Evolutionary conservation across 1,284 basidiomycete species (phyloP), one percentile per base, ranked within the genome.

Genomic region (Marasmius tenuissimus): DNA sequence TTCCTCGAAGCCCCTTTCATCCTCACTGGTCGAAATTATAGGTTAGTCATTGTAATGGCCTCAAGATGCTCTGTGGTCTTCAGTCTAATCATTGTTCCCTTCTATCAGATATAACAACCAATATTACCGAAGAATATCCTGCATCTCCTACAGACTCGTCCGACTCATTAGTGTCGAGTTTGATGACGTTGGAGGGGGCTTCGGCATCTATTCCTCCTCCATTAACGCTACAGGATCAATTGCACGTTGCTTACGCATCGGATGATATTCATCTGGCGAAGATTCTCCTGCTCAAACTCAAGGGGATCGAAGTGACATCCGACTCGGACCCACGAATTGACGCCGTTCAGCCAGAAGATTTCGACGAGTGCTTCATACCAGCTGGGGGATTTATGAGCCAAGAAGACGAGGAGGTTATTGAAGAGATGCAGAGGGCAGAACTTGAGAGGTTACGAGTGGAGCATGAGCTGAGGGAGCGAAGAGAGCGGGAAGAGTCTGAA

Each of bases 241-340:
- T 88, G 51, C 85, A 88, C 68, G 76, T 81, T 66, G 87, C 87
- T 6, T 88, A 88, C 67, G 85, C 87, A 0, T 75, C 79, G 60
- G 87, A 88, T 70, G 77, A 89, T 74, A 82, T 89, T 63, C 85
- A 84, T 62, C 79, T 83, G 61, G 86, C 87, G 47, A 87, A 86
- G 75, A 77, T 85, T 35, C 78, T 89, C 22, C 78, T 86, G 14
- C 75, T 89, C 59, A 79, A 81, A 40, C 81, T 88, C 65, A 82
- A 83, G 62, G 86, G 86, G 63, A 80, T 87, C 58, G 80, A 86
- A 60, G 81, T 87, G 67, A 77, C 79, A 12, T 78, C 78, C 18
- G 83, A 85, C 69, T 72, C 81, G 61, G 87, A 88, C 72, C 85
- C 87, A 1, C 81, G 85, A 56, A 87, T 88, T 58, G 85, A 80